A percentile compares a stretch with the other conserved stretches of the same genome.
phyloP scores from a whole-genome alignment of 2,329 filamentous ascomycete species.

The Alternaria sp. region DNA sequence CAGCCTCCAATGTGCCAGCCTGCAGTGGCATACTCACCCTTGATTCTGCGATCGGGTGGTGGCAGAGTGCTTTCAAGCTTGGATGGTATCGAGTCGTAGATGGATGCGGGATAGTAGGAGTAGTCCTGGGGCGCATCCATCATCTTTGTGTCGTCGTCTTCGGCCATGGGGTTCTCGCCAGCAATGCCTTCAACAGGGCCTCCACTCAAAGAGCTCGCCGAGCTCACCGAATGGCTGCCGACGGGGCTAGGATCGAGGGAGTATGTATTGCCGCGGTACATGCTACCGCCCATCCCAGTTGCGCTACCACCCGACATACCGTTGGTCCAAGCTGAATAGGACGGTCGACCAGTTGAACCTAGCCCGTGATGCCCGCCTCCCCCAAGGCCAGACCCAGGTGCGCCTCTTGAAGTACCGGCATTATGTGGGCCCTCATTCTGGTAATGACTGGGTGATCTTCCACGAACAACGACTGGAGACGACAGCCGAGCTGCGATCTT shows the following conservation, averaged over 20 bases:
- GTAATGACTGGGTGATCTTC: constrained; percentile 56
- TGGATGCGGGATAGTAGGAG: constrained; percentile 57
- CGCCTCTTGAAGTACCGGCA: constrained; percentile 45
- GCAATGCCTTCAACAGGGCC: constrained; percentile 54
- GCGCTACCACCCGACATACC: constrained; percentile 44
- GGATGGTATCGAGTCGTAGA: constrained; percentile 53
- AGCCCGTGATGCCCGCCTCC: constrained; percentile 63
- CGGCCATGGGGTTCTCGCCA: constrained; percentile 53
- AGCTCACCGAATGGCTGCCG: constrained; percentile 57
- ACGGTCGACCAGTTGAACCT: constrained; percentile 68
- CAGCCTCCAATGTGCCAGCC: constrained; percentile 53
- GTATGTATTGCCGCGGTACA: constrained; percentile 50
- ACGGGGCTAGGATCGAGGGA: constrained; percentile 52
- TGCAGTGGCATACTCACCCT: constrained; percentile 53
- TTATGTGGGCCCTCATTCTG: constrained; percentile 57
- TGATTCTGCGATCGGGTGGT: constrained; percentile 51
- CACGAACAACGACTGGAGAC: constrained; percentile 53
- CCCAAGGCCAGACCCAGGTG: constrained; percentile 43
- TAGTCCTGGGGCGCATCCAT: constrained; percentile 57
- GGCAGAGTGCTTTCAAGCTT: constrained; percentile 48
- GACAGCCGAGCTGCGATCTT: constrained; percentile 50
- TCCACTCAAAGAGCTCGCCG: constrained; percentile 54
- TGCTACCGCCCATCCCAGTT: constrained; percentile 42
- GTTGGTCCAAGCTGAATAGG: constrained; percentile 47
- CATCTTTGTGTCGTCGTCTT: constrained; percentile 50